phyloP scores from a whole-genome alignment of 2,329 filamentous ascomycete species.

The Stylonectria norvegica region DNA sequence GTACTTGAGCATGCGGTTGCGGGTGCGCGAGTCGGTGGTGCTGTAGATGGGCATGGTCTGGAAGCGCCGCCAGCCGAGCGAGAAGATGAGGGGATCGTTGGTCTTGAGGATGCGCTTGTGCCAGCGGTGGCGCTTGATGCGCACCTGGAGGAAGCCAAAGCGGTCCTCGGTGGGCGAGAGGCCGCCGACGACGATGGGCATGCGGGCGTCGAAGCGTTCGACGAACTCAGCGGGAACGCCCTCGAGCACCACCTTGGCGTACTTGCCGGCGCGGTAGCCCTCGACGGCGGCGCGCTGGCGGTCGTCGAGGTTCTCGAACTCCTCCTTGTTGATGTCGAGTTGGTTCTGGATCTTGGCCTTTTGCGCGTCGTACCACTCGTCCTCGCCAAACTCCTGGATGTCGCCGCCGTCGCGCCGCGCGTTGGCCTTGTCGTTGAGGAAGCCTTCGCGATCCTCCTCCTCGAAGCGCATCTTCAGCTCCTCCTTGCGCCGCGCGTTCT shows the following conservation, averaged over 20 bases:
- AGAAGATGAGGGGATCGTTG: slow-evolving; percentile 95
- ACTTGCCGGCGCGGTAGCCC: slow-evolving; percentile 87
- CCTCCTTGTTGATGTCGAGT: slow-evolving; percentile 91
- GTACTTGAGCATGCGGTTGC: slow-evolving; percentile 98
- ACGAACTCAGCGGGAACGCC: slow-evolving; percentile 90
- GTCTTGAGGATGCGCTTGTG: slow-evolving; percentile 99
- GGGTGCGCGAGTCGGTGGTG: slow-evolving; percentile 86
- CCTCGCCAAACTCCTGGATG: slow-evolving; percentile 84
- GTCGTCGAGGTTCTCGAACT: slow-evolving; percentile 85
- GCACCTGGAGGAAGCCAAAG: slow-evolving; percentile 90
- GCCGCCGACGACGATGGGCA: slow-evolving; percentile 87
- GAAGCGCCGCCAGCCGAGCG: slow-evolving; percentile 92
- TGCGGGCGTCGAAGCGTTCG: slow-evolving; percentile 72
- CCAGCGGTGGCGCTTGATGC: slow-evolving; percentile 97
- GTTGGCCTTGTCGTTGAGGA: slow-evolving; percentile 82
- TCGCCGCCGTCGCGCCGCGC: slow-evolving; percentile 66
- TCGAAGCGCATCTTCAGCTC: slow-evolving; percentile 93
- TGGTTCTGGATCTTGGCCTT: slow-evolving; percentile 95
- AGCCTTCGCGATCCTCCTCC: slow-evolving; percentile 95
- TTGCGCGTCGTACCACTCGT: slow-evolving; percentile 97
- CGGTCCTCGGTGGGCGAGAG: slow-evolving; percentile 89
- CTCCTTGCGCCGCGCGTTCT: slow-evolving; percentile 88
- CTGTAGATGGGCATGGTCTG: slow-evolving; percentile 91
- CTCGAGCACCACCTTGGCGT: slow-evolving; percentile 86
- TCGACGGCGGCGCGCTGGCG: slow-evolving; percentile 79